phyloP scores from a whole-genome alignment of 306 rosid species.

The Cicer pinnatifidum region DNA sequence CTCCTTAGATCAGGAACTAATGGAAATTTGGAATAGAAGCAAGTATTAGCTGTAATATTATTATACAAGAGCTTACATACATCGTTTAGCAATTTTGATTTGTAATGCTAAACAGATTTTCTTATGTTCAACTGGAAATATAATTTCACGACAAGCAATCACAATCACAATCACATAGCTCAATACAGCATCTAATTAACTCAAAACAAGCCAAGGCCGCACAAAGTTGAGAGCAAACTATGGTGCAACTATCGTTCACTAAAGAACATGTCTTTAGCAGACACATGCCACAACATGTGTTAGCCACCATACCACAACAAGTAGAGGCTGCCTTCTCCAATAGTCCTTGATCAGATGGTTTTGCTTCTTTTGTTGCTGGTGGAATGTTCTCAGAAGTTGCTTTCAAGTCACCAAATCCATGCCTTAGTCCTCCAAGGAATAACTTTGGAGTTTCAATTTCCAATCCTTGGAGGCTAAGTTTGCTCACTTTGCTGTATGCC shows the following conservation, averaged over 20 bases:
- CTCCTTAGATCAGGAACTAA: not conserved
- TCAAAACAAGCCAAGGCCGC: constrained; percentile 81
- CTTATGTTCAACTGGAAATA: constrained; percentile 15
- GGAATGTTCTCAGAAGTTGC: constrained; percentile 66
- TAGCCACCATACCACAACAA: constrained; percentile 53
- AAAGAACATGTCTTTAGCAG: constrained; percentile 57
- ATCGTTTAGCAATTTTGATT: constrained; percentile 10
- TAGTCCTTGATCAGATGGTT: constrained; percentile 55
- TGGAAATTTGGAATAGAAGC: too few species aligned
- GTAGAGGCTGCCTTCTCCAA: constrained; percentile 68
- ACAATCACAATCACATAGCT: constrained; percentile 62
- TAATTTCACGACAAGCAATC: constrained; percentile 28
- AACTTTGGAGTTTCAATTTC: constrained; percentile 50
- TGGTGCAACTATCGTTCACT: constrained; percentile 66
- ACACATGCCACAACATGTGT: constrained; percentile 76
- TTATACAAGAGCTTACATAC: constrained; percentile 38
- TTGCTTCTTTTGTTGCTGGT: constrained; percentile 64
- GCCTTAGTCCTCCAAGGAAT: constrained; percentile 64
- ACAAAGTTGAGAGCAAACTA: constrained; percentile 71
- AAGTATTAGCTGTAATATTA: not conserved
- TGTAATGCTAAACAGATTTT: constrained; percentile 18
- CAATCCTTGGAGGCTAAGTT: constrained; percentile 42
- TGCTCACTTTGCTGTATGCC: constrained; percentile 59
- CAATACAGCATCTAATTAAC: constrained; percentile 77
- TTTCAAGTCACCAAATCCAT: constrained; percentile 74